Evolutionary conservation across 106 monocot genomes (phyloP).

Genomic region (Dioscorea zingiberensis): DNA sequence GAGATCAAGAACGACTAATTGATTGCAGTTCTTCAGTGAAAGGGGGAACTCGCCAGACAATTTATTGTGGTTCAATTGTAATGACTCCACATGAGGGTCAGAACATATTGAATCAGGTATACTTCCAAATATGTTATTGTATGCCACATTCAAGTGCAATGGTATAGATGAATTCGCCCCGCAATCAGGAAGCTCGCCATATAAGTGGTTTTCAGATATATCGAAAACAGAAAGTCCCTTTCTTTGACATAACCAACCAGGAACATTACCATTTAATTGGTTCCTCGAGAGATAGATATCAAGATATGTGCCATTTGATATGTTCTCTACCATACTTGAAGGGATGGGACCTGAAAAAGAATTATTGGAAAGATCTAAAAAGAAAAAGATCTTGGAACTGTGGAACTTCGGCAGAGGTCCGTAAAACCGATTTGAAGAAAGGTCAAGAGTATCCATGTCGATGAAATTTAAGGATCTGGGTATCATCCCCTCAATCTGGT

Average conservation of each 20-base stretch:
- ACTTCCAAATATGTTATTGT: slow-evolving; percentile 7
- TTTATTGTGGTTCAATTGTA: slow-evolving; percentile 15
- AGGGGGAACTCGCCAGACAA: slow-evolving; percentile 18
- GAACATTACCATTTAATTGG: slow-evolving; percentile 2
- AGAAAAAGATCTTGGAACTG: not conserved
- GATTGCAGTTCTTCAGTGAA: slow-evolving; percentile 9
- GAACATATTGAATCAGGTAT: slow-evolving; percentile 1
- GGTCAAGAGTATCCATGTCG: not conserved
- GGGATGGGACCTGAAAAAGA: slow-evolving; percentile 9
- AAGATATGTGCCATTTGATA: not conserved
- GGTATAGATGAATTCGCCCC: not conserved
- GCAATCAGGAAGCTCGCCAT: slow-evolving; percentile 7
- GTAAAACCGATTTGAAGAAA: slow-evolving; percentile 4
- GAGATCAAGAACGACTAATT: not conserved
- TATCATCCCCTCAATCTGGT: slow-evolving; percentile 5
- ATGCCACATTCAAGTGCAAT: not conserved
- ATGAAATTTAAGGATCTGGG: not conserved
- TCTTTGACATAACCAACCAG: not conserved
- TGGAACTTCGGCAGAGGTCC: not conserved
- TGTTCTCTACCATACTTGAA: not conserved
- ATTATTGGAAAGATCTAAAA: slow-evolving; percentile 15
- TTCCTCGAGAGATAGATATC: not conserved
- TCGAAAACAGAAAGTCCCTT: not conserved
- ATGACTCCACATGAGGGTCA: not conserved
- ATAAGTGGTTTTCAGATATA: slow-evolving; percentile 1